These are phyloP conservation scores for Cicer arietinum DNA, from an alignment of 306 rosid species.

Conservation along the genomic window DNA sequence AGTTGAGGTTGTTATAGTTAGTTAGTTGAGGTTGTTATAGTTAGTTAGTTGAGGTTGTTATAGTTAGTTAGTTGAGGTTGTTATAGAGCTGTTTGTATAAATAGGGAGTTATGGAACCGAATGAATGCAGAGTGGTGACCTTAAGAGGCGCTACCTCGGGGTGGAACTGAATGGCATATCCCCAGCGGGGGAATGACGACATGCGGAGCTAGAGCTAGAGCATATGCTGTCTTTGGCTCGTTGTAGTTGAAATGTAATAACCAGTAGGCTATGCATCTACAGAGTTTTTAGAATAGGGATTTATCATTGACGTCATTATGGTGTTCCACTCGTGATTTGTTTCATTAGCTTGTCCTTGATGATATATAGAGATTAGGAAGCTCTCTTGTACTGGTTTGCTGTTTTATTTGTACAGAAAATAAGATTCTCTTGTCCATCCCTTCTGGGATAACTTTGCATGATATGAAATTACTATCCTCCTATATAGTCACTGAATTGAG, in stretches of 20 bases:
- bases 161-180: no score
- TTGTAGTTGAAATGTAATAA: neutral
- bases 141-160: no score
- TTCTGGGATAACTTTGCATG: constrained; percentile 3
- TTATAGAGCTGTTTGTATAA: no score
- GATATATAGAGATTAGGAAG: neutral
- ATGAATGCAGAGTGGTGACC: no score
- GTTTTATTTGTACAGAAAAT: constrained; percentile 21
- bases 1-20: no score
- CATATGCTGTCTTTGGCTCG: constrained; percentile 5
- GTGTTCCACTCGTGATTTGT: constrained; percentile 12
- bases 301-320: neutral
- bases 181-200: no score
- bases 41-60: no score
- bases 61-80: no score
- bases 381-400: constrained; percentile 10
- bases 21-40: no score
- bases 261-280: neutral
- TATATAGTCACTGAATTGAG: neutral
- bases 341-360: constrained; percentile 23
- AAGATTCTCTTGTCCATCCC: constrained; percentile 26
- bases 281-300: neutral
- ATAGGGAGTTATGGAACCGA: no score
- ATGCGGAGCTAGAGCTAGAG: no score
- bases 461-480: constrained; percentile 17